Percentiles rank a stretch among this genome's conserved stretches.
Evolutionary conservation across 2,329 filamentous ascomycete genomes (phyloP).

Genomic region (Clonostachys chloroleuca): DNA sequence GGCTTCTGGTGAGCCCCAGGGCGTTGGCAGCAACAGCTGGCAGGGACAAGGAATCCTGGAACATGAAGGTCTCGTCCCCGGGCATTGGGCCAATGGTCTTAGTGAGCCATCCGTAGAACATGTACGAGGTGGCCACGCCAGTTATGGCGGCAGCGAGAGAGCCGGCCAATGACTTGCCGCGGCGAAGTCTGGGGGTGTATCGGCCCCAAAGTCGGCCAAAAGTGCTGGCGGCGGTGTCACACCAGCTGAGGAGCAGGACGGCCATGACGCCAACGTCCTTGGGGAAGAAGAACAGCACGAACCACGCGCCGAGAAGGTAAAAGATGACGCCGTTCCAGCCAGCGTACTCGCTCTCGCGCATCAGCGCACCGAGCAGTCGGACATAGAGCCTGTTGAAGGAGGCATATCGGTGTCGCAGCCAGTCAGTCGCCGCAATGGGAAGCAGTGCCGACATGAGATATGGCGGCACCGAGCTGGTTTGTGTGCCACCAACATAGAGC

Average conservation of each 20-base stretch:
- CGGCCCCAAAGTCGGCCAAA: constrained; percentile 86
- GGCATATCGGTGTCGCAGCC: constrained; percentile 77
- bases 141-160: constrained; percentile 79
- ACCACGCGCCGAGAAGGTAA: constrained; percentile 88
- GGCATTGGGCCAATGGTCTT: constrained; percentile 63
- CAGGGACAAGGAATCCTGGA: constrained; percentile 70
- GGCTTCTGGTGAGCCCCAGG: constrained; percentile 54
- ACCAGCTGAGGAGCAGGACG: constrained; percentile 91
- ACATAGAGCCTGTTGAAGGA: constrained; percentile 87
- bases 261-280: constrained; percentile 92
- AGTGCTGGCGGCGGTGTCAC: constrained; percentile 93
- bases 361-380: constrained; percentile 76
- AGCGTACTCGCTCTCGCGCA: constrained; percentile 93
- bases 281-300: constrained; percentile 79
- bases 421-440: constrained; percentile 78
- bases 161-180: constrained; percentile 88
- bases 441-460: constrained; percentile 77
- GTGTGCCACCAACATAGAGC: constrained; percentile 76
- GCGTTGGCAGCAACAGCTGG: constrained; percentile 53
- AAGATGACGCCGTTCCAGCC: constrained; percentile 97
- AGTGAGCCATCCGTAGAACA: constrained; percentile 86
- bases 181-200: constrained; percentile 80
- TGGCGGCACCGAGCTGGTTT: constrained; percentile 74
- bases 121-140: constrained; percentile 75
- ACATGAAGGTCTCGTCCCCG: constrained; percentile 72